These are phyloP conservation scores for Actinomortierella ambigua DNA, from an alignment of 371 early-diverging fungal genomes.

Conservation along the genomic window DNA sequence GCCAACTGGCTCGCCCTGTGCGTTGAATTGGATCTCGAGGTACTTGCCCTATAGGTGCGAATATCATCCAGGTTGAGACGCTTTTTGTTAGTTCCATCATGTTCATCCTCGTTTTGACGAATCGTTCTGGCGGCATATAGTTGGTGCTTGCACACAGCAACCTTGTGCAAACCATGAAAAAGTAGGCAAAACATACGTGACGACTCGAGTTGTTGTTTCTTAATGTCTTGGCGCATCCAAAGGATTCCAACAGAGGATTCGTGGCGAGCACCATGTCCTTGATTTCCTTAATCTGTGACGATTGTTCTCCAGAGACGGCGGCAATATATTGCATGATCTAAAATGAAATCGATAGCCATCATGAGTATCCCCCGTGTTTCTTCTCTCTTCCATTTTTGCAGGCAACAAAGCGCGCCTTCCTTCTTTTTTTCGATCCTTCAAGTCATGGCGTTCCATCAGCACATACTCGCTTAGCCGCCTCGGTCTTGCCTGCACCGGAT, in stretches of 20 bases:
- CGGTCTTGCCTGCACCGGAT: slow-evolving; percentile 95
- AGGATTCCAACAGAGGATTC: slow-evolving; percentile 97
- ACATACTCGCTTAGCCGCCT: slow-evolving; percentile 78
- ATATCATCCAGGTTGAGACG: background rate
- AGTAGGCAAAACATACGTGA: slow-evolving; percentile 68
- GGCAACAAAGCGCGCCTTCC: too few species aligned
- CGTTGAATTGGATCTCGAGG: slow-evolving; percentile 97
- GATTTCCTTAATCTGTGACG: slow-evolving; percentile 85
- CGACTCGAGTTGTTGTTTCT: slow-evolving; percentile 99
- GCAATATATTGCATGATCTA: slow-evolving; percentile 97
- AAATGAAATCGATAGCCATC: background rate
- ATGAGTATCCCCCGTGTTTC: too few species aligned
- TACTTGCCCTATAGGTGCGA: slow-evolving; percentile 87
- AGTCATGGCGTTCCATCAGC: too few species aligned
- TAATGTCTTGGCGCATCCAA: slow-evolving; percentile 99
- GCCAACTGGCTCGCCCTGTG: slow-evolving; percentile 93
- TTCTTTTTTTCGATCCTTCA: too few species aligned
- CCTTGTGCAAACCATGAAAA: background rate
- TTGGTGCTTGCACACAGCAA: background rate
- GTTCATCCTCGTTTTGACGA: too few species aligned
- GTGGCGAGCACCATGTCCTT: slow-evolving; percentile 97
- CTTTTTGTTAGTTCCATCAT: too few species aligned
- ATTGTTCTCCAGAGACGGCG: slow-evolving; percentile 85
- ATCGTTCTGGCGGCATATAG: too few species aligned
- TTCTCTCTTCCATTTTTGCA: too few species aligned